Percentiles rank a stretch among this genome's conserved stretches.
phyloP scores from a whole-genome alignment of 75 land plant genomes.

The Picea glauca region DNA sequence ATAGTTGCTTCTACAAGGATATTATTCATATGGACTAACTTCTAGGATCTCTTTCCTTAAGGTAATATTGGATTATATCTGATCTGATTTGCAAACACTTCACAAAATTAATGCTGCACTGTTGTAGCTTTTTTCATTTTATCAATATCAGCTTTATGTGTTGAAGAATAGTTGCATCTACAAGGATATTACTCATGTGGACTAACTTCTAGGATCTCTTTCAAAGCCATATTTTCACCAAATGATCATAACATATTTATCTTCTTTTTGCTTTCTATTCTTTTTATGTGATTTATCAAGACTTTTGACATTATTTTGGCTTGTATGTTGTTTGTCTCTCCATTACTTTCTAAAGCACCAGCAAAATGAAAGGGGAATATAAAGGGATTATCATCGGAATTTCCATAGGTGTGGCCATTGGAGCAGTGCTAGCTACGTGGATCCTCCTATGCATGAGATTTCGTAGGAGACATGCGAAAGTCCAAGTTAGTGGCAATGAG shows the following conservation, averaged over 20 bases:
- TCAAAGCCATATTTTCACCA: neutral
- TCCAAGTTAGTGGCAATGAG: conserved; percentile 46
- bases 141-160: neutral
- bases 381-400: conserved; percentile 75
- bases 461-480: conserved; percentile 48
- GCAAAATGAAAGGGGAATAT: conserved; percentile 41
- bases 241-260: neutral
- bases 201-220: neutral
- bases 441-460: conserved; percentile 52
- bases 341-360: neutral
- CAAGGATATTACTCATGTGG: neutral
- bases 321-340: neutral
- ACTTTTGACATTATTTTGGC: neutral
- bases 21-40: neutral
- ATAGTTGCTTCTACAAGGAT: neutral
- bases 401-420: conserved; percentile 75
- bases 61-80: neutral
- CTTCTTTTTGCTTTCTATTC: neutral
- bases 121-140: neutral
- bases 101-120: neutral
- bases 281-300: neutral
- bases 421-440: conserved; percentile 54
- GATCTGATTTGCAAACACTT: neutral
- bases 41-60: neutral
- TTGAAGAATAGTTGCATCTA: neutral